Percentiles rank a stretch among this genome's conserved stretches.
These are phyloP conservation scores for Cunninghamia lanceolata DNA, from an alignment of 75 land plant genomes.

Conservation along the genomic window DNA sequence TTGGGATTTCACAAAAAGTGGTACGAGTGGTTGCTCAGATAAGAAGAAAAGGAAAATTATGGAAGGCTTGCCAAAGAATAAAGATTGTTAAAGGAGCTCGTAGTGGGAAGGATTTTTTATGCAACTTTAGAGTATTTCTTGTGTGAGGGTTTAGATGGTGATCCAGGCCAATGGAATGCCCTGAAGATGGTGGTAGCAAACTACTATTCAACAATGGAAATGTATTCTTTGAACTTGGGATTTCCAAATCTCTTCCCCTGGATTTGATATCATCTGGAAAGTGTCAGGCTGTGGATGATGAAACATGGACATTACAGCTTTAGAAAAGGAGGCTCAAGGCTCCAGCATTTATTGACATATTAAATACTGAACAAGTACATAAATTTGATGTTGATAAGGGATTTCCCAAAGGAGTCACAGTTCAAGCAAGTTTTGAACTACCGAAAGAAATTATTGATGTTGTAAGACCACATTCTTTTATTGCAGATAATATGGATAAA, in stretches of 20 bases:
- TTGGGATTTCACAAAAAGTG: constrained; percentile 50
- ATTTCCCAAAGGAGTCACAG: constrained; percentile 10
- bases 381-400: constrained; percentile 41
- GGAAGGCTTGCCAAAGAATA: constrained; percentile 42
- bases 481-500: background rate
- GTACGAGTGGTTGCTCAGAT: constrained; percentile 32
- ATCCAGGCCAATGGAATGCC: constrained; percentile 51
- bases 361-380: constrained; percentile 17
- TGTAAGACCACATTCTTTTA: constrained; percentile 43
- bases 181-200: constrained; percentile 39
- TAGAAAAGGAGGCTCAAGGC: constrained; percentile 24
- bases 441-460: constrained; percentile 54
- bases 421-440: constrained; percentile 36
- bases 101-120: constrained; percentile 35
- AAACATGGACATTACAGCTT: constrained; percentile 31
- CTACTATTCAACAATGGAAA: constrained; percentile 16
- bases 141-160: constrained; percentile 54
- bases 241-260: constrained; percentile 45
- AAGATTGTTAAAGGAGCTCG: constrained; percentile 40
- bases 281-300: constrained; percentile 28
- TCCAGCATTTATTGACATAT: constrained; percentile 41
- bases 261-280: too few species aligned
- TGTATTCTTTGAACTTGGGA: constrained; percentile 25
- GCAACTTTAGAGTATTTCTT: constrained; percentile 53
- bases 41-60: constrained; percentile 24